Conservation (phyloP, 192 early-diverging fungal genomes). For the Coemansia sp. region DNA sequence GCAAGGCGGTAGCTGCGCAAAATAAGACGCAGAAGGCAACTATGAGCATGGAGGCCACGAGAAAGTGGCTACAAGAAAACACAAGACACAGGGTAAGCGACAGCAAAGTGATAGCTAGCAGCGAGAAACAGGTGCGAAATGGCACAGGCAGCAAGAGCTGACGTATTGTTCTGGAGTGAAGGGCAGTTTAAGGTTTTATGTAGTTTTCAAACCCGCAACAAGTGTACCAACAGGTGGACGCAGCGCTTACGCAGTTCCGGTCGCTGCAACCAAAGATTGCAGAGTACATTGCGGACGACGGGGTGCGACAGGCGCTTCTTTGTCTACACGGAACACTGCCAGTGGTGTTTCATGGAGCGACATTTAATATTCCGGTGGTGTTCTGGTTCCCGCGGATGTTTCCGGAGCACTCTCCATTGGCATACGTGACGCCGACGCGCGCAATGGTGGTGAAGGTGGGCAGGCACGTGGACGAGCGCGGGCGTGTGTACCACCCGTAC, state of each 20-base stretch:
- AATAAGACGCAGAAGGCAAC: background rate
- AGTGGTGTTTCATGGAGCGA: conserved; percentile 72
- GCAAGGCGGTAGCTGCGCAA: background rate
- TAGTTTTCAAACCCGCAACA: conserved; percentile 42
- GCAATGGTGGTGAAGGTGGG: conserved; percentile 81
- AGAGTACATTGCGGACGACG: conserved; percentile 45
- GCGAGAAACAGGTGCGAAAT: background rate
- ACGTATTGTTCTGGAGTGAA: background rate
- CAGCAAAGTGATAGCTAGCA: background rate
- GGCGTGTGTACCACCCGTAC: conserved; percentile 82
- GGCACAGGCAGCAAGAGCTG: background rate
- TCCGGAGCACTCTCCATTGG: conserved; percentile 75
- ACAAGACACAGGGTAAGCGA: conserved; percentile 41
- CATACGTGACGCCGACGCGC: conserved; percentile 84
- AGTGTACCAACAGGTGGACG: conserved; percentile 28
- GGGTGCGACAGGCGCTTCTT: conserved; percentile 60
- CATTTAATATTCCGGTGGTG: conserved; percentile 91
- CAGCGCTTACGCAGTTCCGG: conserved; percentile 30
- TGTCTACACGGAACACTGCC: conserved; percentile 87
- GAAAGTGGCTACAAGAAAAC: conserved; percentile 43
- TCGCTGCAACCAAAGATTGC: conserved; percentile 39
- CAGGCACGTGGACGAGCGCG: conserved; percentile 80
- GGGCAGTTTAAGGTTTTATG: background rate
- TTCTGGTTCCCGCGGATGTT: conserved; percentile 85
- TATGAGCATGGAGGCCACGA: conserved; percentile 35